Evolutionary conservation across 148 eudicot genomes (phyloP).

Genomic region (Rhododendron kiyosumense): DNA sequence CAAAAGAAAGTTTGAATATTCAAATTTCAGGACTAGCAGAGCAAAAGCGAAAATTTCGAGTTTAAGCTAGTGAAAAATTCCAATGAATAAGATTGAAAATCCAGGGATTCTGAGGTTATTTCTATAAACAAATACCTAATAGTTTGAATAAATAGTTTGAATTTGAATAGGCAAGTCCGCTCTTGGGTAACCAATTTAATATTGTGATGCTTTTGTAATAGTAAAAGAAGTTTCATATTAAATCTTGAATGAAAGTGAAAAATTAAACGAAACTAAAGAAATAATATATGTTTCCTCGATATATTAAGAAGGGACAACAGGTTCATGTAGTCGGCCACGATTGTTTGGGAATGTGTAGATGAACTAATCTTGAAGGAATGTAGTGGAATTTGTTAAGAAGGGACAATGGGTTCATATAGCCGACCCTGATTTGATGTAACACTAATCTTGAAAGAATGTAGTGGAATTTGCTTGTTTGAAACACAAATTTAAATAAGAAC

Average conservation of each 20-base stretch:
- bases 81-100: not conserved
- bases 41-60: not conserved
- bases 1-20: not conserved
- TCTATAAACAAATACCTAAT: not conserved
- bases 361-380: not conserved
- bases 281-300: no score
- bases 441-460: not conserved
- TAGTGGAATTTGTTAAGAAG: not conserved
- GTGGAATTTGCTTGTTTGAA: not conserved
- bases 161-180: no score
- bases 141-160: no score
- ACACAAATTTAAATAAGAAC: not conserved
- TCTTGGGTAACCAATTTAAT: not conserved
- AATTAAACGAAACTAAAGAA: no score
- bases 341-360: not conserved
- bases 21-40: not conserved
- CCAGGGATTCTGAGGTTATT: not conserved
- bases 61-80: not conserved
- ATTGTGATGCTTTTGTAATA: no score
- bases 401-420: no score
- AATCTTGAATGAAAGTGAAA: not conserved
- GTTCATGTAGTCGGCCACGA: no score
- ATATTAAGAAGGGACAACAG: not conserved
- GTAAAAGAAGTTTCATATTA: no score
- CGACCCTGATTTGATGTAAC: no score